A percentile compares a stretch with the other conserved stretches of the same genome.
Conservation (phyloP, 192 early-diverging fungal genomes). For the Entrophospora sp. region DNA sequence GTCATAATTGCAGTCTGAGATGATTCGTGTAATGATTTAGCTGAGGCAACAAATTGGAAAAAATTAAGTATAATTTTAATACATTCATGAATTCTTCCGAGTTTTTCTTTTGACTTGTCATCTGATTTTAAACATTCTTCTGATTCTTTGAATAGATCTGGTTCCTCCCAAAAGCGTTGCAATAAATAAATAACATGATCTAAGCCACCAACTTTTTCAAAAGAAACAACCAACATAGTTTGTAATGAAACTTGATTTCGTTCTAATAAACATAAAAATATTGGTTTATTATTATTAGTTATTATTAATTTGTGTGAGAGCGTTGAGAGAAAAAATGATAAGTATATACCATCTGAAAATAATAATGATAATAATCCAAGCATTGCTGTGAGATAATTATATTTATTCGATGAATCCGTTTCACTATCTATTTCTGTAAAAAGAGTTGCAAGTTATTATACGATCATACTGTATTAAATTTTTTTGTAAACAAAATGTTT, state of each 20-base stretch:
- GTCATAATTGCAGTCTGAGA: slow-evolving; percentile 49
- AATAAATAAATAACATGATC: slow-evolving; percentile 39
- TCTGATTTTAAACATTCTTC: slow-evolving; percentile 22
- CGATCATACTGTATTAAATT: too few relatives aligned
- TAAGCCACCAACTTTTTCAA: slow-evolving; percentile 48
- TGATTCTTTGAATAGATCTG: slow-evolving; percentile 21
- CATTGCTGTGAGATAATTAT: slow-evolving; percentile 50
- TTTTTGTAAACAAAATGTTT: too few relatives aligned
- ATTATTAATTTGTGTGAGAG: too few relatives aligned
- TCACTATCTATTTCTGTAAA: neutral
- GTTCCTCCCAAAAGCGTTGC: slow-evolving; percentile 40
- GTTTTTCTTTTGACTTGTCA: slow-evolving; percentile 28
- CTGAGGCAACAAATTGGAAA: slow-evolving; percentile 59
- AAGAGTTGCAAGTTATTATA: too few relatives aligned
- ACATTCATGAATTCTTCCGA: slow-evolving; percentile 32
- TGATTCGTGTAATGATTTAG: slow-evolving; percentile 66
- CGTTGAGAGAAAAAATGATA: too few relatives aligned
- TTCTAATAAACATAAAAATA: too few relatives aligned
- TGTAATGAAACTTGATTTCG: slow-evolving; percentile 48
- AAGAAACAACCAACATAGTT: slow-evolving; percentile 51
- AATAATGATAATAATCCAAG: slow-evolving; percentile 45
- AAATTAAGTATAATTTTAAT: slow-evolving; percentile 53
- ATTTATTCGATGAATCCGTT: slow-evolving; percentile 30
- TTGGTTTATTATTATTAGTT: neutral
- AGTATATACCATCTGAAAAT: slow-evolving; percentile 44